Evolutionary conservation across 2,329 filamentous ascomycete genomes (phyloP).

Genomic region (Trichoderma citrinoviride): DNA sequence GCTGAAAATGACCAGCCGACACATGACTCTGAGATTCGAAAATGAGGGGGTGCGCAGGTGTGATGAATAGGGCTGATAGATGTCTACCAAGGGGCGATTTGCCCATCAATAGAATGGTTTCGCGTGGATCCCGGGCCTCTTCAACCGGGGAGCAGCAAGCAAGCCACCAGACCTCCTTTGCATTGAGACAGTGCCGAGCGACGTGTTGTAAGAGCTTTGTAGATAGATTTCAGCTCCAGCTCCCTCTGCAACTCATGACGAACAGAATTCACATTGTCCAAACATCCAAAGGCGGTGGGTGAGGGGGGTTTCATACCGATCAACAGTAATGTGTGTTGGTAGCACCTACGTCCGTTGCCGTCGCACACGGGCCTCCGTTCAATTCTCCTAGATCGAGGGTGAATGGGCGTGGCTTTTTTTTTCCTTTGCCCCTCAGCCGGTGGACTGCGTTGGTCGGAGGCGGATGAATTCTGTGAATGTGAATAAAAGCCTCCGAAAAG

Average conservation of each 20-base stretch:
- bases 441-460: neutral
- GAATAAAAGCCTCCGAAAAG: neutral
- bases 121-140: neutral
- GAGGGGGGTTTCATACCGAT: slow-evolving; percentile 1
- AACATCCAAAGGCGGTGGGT: neutral
- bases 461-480: neutral
- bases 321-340: neutral
- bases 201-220: neutral
- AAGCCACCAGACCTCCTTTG: neutral
- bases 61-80: neutral
- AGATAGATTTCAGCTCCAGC: neutral
- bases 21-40: slow-evolving; percentile 37
- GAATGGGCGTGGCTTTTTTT: neutral
- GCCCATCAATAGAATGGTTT: neutral
- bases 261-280: neutral
- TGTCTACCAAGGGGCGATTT: neutral
- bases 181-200: neutral
- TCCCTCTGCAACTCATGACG: neutral
- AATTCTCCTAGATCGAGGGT: neutral
- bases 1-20: slow-evolving; percentile 45
- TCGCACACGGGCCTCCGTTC: slow-evolving; percentile 11
- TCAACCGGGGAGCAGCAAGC: neutral
- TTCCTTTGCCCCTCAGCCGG: neutral
- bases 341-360: neutral
- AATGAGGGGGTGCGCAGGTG: neutral